Percentiles rank a stretch among this genome's conserved stretches.
phyloP scores from a whole-genome alignment of 129 eudicot genomes.

The carrot (Daucus carota) region DH1_v3.0 NC_030382.2:43741001-43741500 shows the following conservation, averaged over 20 bases:
- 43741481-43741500: background rate
- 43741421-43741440: background rate
- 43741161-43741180: background rate
- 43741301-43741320: background rate
- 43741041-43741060: slow-evolving; percentile 13
- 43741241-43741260: background rate
- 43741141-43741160: background rate
- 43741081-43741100: background rate
- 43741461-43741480: background rate
- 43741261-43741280: background rate
- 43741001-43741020: slow-evolving; percentile 77
- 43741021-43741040: slow-evolving; percentile 83
- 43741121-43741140: background rate
- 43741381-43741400: background rate
- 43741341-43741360: background rate
- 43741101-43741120: background rate
- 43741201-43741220: background rate
- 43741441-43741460: background rate
- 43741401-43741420: background rate
- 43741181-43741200: background rate
- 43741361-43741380: background rate
- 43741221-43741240: background rate
- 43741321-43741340: background rate
- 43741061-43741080: background rate
- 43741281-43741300: background rate